Conservation (phyloP, 176 grass and related monocot genomes). For the Elaeis guineensis region DNA sequence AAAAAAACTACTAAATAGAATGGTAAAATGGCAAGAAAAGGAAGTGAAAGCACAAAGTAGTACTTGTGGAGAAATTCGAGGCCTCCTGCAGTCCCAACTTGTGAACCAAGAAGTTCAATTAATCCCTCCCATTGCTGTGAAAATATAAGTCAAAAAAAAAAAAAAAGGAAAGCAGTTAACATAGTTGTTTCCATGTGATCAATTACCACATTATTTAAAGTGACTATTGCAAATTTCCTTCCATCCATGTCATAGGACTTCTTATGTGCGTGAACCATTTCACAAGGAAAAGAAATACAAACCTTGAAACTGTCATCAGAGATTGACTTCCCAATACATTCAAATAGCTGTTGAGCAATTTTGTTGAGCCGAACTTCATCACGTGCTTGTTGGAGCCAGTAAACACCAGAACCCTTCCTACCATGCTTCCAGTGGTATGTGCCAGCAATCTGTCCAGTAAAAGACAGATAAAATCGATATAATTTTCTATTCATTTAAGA, state of each 20-base stretch:
- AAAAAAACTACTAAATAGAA: background rate
- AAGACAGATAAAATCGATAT: slow-evolving; percentile 14
- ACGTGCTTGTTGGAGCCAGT: slow-evolving; percentile 90
- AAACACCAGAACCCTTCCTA: slow-evolving; percentile 75
- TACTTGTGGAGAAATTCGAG: slow-evolving; percentile 98
- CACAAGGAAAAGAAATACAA: slow-evolving; percentile 6
- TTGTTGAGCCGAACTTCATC: slow-evolving; percentile 68
- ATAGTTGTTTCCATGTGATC: no score
- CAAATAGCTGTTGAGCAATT: slow-evolving; percentile 89
- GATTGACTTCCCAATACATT: slow-evolving; percentile 70
- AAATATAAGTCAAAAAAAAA: slow-evolving; percentile 12
- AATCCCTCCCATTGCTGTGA: slow-evolving; percentile 95
- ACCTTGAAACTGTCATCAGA: slow-evolving; percentile 97
- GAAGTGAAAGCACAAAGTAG: slow-evolving; percentile 15
- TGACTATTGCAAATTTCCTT: no score
- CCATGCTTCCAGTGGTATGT: slow-evolving; percentile 95
- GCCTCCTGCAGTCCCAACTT: slow-evolving; percentile 72
- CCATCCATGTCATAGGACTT: no score
- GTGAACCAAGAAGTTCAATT: slow-evolving; percentile 79
- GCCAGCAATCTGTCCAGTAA: slow-evolving; percentile 57
- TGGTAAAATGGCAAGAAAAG: background rate
- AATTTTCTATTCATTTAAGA: slow-evolving; percentile 2
- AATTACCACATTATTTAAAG: slow-evolving; percentile 3
- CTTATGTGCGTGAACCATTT: background rate
- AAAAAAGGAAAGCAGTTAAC: slow-evolving; percentile 9